Evolutionary conservation across 345 rosid genomes (phyloP), one percentile per base, ranked within the genome.

Genomic region (Trapa bicornis): DNA sequence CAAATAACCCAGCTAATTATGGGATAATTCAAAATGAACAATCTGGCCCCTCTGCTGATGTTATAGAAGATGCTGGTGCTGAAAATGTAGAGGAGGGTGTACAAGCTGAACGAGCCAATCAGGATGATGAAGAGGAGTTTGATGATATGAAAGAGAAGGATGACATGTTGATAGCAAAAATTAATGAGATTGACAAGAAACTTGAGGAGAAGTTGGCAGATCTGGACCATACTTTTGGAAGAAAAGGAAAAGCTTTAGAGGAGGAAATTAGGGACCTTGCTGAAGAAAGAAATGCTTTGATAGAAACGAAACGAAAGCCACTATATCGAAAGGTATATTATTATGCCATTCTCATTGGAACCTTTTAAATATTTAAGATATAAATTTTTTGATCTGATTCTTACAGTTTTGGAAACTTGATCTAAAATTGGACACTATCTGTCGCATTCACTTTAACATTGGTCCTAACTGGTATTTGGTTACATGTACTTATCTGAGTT

Each of bases 71-170:
- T 67, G 74, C 79, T 68, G 91, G 67, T 32, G 61, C 73, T 50
- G 88, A 82, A 6, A 73, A 75, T 53, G 80, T 77, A 71, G 73
- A 78, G 74, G 73, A 64, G 47, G 66, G 73, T 62, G 61, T 72
- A 38, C 72, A 16, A 33, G 77, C 37, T 58, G 38, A 35, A 58
- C 37, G 72, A 45, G 79, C 62, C 29, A 76, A 77, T 53, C 80
- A 70, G 63, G 89, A 83, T 33, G 79, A 85, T 14, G 91, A 85
- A 57, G 96, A 85, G 61, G 96, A 88, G 82, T 90, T 84, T 85
- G 97, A 93, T 87, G 97, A 93, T 76, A 79, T 88, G 91, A 88
- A 87, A 80, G 98, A 90, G 75, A 83, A 73, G 78, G 97, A 90
- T 78, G 84, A 88, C 71, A 84, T 84, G 62, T 65, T 93, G 63